Evolutionary conservation across 768 basidiomycete genomes (phyloP), one percentile per base, ranked within the genome.

Genomic region (Hygrophoropsis aurantiaca): DNA sequence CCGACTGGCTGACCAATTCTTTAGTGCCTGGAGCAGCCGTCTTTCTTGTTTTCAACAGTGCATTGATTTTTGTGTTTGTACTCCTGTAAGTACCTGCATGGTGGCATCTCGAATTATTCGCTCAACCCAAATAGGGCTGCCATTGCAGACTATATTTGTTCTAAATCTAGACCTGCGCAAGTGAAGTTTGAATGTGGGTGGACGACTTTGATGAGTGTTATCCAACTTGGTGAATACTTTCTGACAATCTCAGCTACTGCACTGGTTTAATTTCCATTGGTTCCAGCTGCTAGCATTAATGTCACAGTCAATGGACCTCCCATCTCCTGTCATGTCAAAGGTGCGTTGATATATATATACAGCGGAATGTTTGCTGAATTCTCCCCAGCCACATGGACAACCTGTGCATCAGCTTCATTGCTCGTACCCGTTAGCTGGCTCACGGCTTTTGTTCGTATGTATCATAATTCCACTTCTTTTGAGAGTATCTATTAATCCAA

Each of bases 111-210:
- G 27, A 30, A 13, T 7, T 13, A 30, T 30, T 30, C 7, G 6
- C 27, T 30, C 6, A 30, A 30, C 13, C 27, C 27, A 13, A 30
- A 30, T 13, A 66, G 66, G n/a, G 64, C 64, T 13, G 55, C 49
- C 48, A 53, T 74, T 34, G 62, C 68, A 8, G 72, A 74, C 46
- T 38, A 70, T 1, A 57, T 76, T 23, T 52, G 65, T 44, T 61
- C 68, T 7, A 62, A 57, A 32, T 60, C 64, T 3, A 73, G 60
- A 44, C 71, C 71, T 19, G 72, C 77, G 15, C 66, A 65, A 23
- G 70, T 81, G 30, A 57, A 70, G 41, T 60, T 78, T 23, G 85
- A 87, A 58, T 83, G 79, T 52, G 56, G 50, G 15, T 87, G 84
- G 82, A 73, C 79, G 6, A 71, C 64, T 6, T 47, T 77, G 9